Conservation (phyloP, 805 yeast genomes). For the Hanseniaspora thailandica region DNA sequence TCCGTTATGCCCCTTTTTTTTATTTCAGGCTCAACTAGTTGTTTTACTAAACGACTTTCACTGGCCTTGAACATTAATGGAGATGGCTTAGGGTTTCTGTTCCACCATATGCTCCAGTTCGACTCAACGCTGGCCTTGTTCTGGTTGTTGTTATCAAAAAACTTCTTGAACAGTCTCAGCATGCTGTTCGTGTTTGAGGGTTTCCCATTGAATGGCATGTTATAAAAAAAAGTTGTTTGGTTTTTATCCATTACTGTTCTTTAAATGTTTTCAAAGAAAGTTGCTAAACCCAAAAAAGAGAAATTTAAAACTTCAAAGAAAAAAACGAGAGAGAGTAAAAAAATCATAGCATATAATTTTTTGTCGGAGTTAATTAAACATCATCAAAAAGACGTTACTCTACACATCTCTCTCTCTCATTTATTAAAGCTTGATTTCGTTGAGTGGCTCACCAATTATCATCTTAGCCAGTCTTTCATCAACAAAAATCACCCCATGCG, state of each 20-base stretch:
- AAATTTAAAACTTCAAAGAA: too few relatives aligned
- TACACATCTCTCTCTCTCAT: too few relatives aligned
- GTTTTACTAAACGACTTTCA: not conserved
- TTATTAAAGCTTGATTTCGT: too few relatives aligned
- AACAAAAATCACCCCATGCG: too few relatives aligned
- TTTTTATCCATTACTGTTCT: too few relatives aligned
- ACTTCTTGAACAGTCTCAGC: not conserved
- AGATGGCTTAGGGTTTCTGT: constrained; percentile 1
- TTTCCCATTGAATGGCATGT: constrained; percentile 5
- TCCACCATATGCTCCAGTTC: constrained; percentile 9
- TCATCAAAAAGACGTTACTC: too few relatives aligned
- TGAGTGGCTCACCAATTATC: too few relatives aligned
- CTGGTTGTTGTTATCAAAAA: not conserved
- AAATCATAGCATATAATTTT: too few relatives aligned
- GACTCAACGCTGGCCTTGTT: not conserved
- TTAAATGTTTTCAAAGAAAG: not conserved
- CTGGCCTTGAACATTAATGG: not conserved
- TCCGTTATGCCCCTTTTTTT: not conserved
- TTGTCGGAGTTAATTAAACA: too few relatives aligned
- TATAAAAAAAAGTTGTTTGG: not conserved
- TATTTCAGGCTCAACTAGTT: constrained; percentile 4
- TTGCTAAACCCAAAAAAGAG: too few relatives aligned
- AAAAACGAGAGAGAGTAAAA: too few relatives aligned
- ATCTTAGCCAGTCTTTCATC: too few relatives aligned
- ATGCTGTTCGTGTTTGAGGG: not conserved